A percentile compares a stretch with the other conserved stretches of the same genome.
phyloP scores from a whole-genome alignment of 2,329 filamentous ascomycete genomes.

The Pyricularia grisea region DNA sequence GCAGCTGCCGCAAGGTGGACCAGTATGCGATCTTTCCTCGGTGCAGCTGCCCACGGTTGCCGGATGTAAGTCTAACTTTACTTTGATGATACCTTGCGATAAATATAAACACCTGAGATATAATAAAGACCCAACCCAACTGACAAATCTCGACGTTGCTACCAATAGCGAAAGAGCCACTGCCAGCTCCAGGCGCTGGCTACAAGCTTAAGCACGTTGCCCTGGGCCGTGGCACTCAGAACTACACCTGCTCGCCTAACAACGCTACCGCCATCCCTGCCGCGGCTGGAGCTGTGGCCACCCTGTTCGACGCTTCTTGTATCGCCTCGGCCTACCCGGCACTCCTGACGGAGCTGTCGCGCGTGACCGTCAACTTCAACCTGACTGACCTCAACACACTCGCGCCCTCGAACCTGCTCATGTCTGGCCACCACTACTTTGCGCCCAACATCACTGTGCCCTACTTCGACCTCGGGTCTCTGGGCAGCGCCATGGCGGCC shows the following conservation, averaged over 20 bases:
- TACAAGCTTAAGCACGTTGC: conserved; percentile 67
- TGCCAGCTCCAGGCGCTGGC: conserved; percentile 47
- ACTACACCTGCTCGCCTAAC: conserved; percentile 72
- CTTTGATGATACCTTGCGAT: not conserved
- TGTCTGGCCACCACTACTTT: conserved; percentile 80
- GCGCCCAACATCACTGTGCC: conserved; percentile 52
- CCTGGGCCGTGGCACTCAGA: conserved; percentile 81
- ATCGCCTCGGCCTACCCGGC: conserved; percentile 60
- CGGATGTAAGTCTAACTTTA: conserved; percentile 27
- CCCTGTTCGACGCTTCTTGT: conserved; percentile 83
- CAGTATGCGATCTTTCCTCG: conserved; percentile 44
- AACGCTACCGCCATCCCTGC: conserved; percentile 53
- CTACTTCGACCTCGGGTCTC: conserved; percentile 67
- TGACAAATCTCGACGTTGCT: not conserved
- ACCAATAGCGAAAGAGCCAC: conserved; percentile 13
- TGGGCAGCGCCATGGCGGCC: conserved; percentile 52
- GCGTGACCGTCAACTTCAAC: conserved; percentile 59
- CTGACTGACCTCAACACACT: conserved; percentile 32
- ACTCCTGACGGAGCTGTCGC: conserved; percentile 54
- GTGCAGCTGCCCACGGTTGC: conserved; percentile 34
- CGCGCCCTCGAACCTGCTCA: conserved; percentile 49
- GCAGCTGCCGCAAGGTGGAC: conserved; percentile 24
- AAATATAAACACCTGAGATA: not conserved
- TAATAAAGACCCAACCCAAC: conserved; percentile 10
- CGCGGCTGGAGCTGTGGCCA: conserved; percentile 65